Evolutionary conservation across 768 basidiomycete species (phyloP).

Genomic region (Pisolithus orientalis): DNA sequence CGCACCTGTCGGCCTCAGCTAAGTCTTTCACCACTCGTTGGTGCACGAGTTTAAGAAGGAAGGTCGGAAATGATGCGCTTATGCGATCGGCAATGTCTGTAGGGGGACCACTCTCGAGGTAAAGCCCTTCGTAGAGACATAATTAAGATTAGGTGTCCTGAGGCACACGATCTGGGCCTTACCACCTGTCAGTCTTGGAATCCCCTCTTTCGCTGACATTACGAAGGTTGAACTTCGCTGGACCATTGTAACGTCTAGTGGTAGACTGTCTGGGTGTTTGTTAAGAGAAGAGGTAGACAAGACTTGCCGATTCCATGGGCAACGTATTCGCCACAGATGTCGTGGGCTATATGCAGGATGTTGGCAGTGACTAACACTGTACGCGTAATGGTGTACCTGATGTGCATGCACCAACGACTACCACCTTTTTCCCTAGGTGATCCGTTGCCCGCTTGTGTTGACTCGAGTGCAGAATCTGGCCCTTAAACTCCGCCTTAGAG

Average conservation of each 20-base stretch:
- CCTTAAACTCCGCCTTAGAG: conserved; percentile 44
- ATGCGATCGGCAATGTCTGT: conserved; percentile 44
- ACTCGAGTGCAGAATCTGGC: conserved; percentile 47
- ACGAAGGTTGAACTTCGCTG: conserved; percentile 51
- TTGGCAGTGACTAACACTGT: conserved; percentile 10
- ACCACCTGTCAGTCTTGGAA: conserved; percentile 23
- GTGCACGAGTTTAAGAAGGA: conserved; percentile 20
- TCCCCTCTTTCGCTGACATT: conserved; percentile 35
- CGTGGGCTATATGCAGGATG: conserved; percentile 29
- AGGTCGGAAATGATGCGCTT: conserved; percentile 35
- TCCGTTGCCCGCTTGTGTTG: conserved; percentile 42
- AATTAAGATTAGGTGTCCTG: neutral
- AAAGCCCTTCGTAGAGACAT: conserved; percentile 15
- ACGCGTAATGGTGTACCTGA: conserved; percentile 35
- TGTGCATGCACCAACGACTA: conserved; percentile 65
- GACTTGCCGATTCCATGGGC: conserved; percentile 31
- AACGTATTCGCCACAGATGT: conserved; percentile 38
- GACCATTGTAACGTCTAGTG: conserved; percentile 48
- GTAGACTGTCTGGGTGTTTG: neutral
- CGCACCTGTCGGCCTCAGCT: conserved; percentile 45
- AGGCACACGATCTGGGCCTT: neutral
- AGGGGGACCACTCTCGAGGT: conserved; percentile 37
- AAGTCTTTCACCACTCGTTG: conserved; percentile 32
- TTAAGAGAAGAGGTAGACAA: neutral
- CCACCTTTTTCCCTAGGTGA: conserved; percentile 55